phyloP scores from a whole-genome alignment of 2,329 filamentous ascomycete species.

The Calonectria leucothoes region DNA sequence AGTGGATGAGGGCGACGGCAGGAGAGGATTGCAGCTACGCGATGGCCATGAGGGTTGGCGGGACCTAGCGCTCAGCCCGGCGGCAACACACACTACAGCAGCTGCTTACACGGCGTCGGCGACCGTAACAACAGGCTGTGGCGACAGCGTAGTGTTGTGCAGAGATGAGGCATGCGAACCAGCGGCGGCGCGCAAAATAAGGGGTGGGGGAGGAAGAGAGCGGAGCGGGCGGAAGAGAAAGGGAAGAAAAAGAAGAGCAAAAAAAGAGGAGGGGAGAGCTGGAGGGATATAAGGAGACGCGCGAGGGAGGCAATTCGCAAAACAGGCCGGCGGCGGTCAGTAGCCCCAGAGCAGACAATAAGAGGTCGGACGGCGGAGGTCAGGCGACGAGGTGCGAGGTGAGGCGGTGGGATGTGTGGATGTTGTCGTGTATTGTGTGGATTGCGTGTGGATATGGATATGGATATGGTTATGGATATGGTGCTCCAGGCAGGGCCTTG shows the following conservation, averaged over 20 bases:
- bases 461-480: conserved; percentile 22
- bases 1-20: conserved; percentile 15
- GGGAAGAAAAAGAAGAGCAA: conserved; percentile 6
- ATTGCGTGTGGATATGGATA: conserved; percentile 27
- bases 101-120: conserved; percentile 37
- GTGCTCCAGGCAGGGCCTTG: conserved; percentile 8
- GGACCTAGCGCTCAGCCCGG: conserved; percentile 34
- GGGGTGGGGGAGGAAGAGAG: conserved; percentile 28
- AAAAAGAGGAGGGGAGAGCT: conserved; percentile 8
- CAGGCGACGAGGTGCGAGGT: conserved; percentile 39
- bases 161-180: conserved; percentile 50
- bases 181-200: conserved; percentile 33
- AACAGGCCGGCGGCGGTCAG: conserved; percentile 37
- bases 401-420: conserved; percentile 34
- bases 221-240: conserved; percentile 24
- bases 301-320: conserved; percentile 42
- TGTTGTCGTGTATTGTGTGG: conserved; percentile 23
- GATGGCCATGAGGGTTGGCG: conserved; percentile 41
- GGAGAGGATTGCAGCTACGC: conserved; percentile 42
- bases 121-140: conserved; percentile 37
- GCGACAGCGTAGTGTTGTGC: conserved; percentile 44
- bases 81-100: conserved; percentile 36
- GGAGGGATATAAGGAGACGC: background rate
- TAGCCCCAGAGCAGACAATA: conserved; percentile 21
- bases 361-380: conserved; percentile 32